A percentile compares a stretch with the other conserved stretches of the same genome.
phyloP scores from a whole-genome alignment of 768 basidiomycete species.

The Cytidiella melzeri region DNA sequence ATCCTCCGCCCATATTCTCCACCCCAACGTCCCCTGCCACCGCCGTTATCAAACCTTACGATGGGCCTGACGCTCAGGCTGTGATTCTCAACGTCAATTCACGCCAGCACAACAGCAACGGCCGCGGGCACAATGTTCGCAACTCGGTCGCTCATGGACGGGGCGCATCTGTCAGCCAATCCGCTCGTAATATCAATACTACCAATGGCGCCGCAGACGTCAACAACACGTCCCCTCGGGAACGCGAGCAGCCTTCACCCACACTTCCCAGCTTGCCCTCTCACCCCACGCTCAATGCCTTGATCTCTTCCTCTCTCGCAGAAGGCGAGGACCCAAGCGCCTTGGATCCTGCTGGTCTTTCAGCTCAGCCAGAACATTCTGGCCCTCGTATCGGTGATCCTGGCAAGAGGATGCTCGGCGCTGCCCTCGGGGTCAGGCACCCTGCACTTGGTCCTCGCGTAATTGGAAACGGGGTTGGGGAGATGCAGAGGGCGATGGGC shows the following conservation, averaged over 20 bases:
- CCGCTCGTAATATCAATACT: constrained; percentile 16
- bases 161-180: constrained; percentile 21
- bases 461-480: constrained; percentile 45
- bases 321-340: constrained; percentile 42
- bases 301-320: constrained; percentile 71
- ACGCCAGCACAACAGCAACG: constrained; percentile 55
- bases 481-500: constrained; percentile 73
- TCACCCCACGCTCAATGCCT: constrained; percentile 79
- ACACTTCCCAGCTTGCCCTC: constrained; percentile 75
- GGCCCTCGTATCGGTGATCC: constrained; percentile 86
- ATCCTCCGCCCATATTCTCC: constrained; percentile 67
- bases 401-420: constrained; percentile 84
- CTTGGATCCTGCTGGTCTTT: constrained; percentile 65
- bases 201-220: constrained; percentile 19
- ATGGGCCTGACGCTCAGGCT: constrained; percentile 84
- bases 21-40: constrained; percentile 44
- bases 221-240: constrained; percentile 18
- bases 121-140: constrained; percentile 68
- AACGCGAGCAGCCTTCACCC: constrained; percentile 62
- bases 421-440: constrained; percentile 78
- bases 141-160: constrained; percentile 23
- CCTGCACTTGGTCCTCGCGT: constrained; percentile 63
- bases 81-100: constrained; percentile 82
- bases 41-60: constrained; percentile 83
- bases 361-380: constrained; percentile 44